Evolutionary conservation across 768 basidiomycete species (phyloP), one percentile per base, ranked within the genome.

Genomic region (Hericium rajendrae): DNA sequence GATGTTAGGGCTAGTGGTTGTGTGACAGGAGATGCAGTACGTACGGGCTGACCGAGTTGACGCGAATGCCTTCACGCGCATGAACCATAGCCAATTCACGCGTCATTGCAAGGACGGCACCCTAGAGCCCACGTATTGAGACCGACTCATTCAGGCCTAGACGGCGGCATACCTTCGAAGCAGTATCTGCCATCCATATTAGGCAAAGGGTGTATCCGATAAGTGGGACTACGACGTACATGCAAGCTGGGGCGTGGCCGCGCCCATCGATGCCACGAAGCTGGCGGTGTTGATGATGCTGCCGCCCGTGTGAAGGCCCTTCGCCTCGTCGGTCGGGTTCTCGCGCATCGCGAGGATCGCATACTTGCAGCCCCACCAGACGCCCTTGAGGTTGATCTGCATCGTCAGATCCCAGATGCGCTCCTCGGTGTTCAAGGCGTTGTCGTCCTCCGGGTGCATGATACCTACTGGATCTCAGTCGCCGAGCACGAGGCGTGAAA

Each of bases 351-450:
- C 97, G 53, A 86, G 76, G 67, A 99, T 94, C 5, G 95, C 97
- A 67, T 98, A 86, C 73, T 97, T 98, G 79, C 89, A 94, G 37
- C 97, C 97, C 86, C 88, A 99, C 97, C 95, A 98, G 59, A 98
- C 97, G 53, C 97, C 97, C 73, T 98, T 99, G 67, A 95, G 82
- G 70, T 98, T 98, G 76, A 97, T 84, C 61, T 86, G 81, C 86
- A 90, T 90, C 2, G 90, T 92, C 57, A 92, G 76, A 68, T 91
- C 90, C 95, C 97, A 99, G 71, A 98, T 92, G 53, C 79, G 82
- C 72, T 99, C 97, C 68, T 95, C 93, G 16, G 97, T 99, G 70
- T 92, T 95, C 66, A 97, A 76, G 12, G 95, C 97, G 68, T 93
- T 86, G 68, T 97, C 95, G 64, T 99, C 95, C 10, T 77, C 83